phyloP scores from a whole-genome alignment of 176 grass and related monocot species.

The Hsuehochloa calcarea region DNA sequence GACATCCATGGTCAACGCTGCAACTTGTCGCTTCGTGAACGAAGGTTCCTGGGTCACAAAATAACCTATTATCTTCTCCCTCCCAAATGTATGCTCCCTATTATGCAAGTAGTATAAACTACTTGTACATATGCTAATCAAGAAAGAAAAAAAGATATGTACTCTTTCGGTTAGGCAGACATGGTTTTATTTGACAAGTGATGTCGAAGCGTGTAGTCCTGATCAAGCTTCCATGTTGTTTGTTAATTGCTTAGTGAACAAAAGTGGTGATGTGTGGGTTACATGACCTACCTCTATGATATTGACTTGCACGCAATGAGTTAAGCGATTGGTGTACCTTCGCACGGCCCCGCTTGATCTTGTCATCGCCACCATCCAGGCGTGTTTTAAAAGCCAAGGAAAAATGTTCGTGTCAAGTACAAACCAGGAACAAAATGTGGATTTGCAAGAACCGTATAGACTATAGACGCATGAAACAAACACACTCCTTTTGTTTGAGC shows the following conservation, averaged over 20 bases:
- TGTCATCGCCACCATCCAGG: conserved; percentile 30
- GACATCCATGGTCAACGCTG: conserved; percentile 28
- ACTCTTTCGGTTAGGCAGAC: background rate
- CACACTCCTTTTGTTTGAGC: background rate
- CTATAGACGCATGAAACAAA: background rate
- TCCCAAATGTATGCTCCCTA: background rate
- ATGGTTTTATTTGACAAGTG: background rate
- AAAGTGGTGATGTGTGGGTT: conserved; percentile 26
- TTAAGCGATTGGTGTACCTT: background rate
- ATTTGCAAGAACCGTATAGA: background rate
- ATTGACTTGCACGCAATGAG: conserved; percentile 3
- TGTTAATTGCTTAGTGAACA: background rate
- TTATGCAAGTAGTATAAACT: background rate
- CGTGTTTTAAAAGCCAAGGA: conserved; percentile 13
- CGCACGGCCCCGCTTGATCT: conserved; percentile 1
- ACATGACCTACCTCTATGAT: conserved; percentile 28
- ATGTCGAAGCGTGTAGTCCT: background rate
- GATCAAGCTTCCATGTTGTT: background rate
- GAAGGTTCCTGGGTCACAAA: background rate
- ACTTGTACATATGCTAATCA: background rate
- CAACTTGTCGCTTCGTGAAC: background rate
- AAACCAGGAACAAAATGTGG: background rate
- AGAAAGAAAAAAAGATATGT: background rate
- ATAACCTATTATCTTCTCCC: background rate
- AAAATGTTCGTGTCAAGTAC: background rate